Evolutionary conservation across 1,284 basidiomycete species (phyloP), one percentile per base, ranked within the genome.

Genomic region (Bjerkandera adusta): DNA sequence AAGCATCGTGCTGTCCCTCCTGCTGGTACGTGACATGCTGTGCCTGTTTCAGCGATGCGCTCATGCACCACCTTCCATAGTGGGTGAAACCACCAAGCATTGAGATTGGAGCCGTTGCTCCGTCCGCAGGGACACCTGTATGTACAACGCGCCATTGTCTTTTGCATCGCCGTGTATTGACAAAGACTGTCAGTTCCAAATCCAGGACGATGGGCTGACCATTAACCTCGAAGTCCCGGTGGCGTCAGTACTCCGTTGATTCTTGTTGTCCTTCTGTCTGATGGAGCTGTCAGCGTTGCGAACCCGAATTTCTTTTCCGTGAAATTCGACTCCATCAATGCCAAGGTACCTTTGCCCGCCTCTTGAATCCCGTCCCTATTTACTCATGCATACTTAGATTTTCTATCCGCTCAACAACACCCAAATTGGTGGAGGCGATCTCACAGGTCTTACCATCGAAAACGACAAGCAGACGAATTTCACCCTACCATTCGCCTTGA

Each of bases 251-350:
- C 20, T 4, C 13, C 30, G 8, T 2, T n/a, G 12, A 7, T 30
- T 5, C 26, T 4, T 24, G 16, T 10, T 12, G 11, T 34, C 8
- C n/a, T n/a, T 8, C 8, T 30, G 18, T n/a, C 13, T 6, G 16
- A 5, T 18, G 32, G 12, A 24, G 6, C 12, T 43, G 13, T 35
- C 57, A 92, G 89, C 39, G 88, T 93, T 48, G 68, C 72, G 56
- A 95, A 95, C 62, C 92, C 91, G 26, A 93, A 94, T 63, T 93
- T 84, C 71, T 93, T 95, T 65, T 68, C 76, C 11, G 85, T 89
- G 18, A 72, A 77, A 42, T 81, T 95, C 64, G 77, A 78, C 48
- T 72, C 79, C 47, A 82, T 94, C 57, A 72, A 76, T 34, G 87
- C 85, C 4, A 68, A 83, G 39, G 83, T 86, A 47, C 38, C 60